Base-by-base conservation (phyloP, 1,139 yeast species). In the Yamadazyma dendronema region DNA sequence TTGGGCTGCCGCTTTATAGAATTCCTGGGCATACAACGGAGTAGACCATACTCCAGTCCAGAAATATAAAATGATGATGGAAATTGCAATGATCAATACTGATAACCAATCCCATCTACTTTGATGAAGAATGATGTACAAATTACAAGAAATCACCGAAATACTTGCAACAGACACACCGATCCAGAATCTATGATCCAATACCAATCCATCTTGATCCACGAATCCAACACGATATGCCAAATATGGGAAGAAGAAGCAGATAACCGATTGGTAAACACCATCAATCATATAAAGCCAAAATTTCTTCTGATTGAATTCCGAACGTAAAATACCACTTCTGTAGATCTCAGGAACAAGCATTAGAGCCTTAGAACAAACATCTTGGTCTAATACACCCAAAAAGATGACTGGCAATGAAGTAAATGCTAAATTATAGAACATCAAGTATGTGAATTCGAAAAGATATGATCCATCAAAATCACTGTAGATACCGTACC, bases 31-130 rank as follows among this genome's bases (percentile, higher is more conserved):
- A 36, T 65, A 62, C 11, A 68, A 47, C 6, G 77, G 59, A 9
- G 60, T 49, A 1, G 96, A 79, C 90, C 96, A 92, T 34, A 90
- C 70, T 35, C 96, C 96, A 1, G 96, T 81, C 97, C 97, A 90
- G 40, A 79, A 81, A 59, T 79, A 85, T 34, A 88, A 70, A 34
- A 89, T 54, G 41, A 89, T 53, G 39, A 80, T 74, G 6, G 96
- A 85, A 30, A 90, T 54, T 8, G 66, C 64, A 40, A 79, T 77
- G 52, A 87, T 73, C 37, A 85, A 55, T 14, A 73, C 50, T 4
- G 90, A 79, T 38, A 88, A 65, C 95, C 95, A 88, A 62, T 92
- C 98, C 98, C 98, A 92, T 55, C 95, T 75, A 56, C 80, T 80
- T 61, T 88, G 95, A 57, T 89, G 95, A 48, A 84, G 61, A 52